Base-by-base conservation (phyloP, 768 basidiomycete genomes). In the Lanmaoa rubissima region DNA sequence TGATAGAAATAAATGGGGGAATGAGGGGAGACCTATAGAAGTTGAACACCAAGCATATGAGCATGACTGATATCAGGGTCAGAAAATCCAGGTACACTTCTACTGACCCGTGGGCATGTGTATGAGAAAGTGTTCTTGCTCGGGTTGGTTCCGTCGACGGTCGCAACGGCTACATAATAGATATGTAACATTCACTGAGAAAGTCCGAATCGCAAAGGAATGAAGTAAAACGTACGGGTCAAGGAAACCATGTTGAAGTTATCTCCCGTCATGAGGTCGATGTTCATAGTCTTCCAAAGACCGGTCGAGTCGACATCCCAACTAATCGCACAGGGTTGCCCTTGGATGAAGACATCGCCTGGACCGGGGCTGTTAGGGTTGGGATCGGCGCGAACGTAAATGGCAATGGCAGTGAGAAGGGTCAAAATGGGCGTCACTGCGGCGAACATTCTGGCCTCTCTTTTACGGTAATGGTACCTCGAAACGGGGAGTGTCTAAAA, bases 1-100 rank as follows among this genome's bases (percentile, higher is more conserved):
- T 91, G 88, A 71, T 90, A 90, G 76, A 92, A 92, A 75, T 91
- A 92, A 61, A 92, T 84, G 38, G 82, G 65, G 2, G 90, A 77
- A 69, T 87, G 76, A 19, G 82, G 80, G 19, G 73, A 74, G 39
- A 92, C 88, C 85, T 88, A 41, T 19, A 31, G 42, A 24, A 17
- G 10, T 55, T 19, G 8, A 50, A 48, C 14, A 36, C 32, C 21
- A 24, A 19, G 11, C 12, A 48, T 28, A 51, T 55, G 51, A 48
- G n/a, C 40, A 43, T 13, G 34, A 10, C 40, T 26, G 17, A 26
- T 5, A 24, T 34, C 21, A 40, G 6, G 44, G 13, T 41, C 28
- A 6, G 38, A 50, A 44, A n/a, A n/a, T n/a, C n/a, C 11, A 12
- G 28, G 2, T 14, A 43, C 16, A 39, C 42, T 13, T 16, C 16